phyloP scores from a whole-genome alignment of 208 protist species.

The Baffinella frigidus region DNA sequence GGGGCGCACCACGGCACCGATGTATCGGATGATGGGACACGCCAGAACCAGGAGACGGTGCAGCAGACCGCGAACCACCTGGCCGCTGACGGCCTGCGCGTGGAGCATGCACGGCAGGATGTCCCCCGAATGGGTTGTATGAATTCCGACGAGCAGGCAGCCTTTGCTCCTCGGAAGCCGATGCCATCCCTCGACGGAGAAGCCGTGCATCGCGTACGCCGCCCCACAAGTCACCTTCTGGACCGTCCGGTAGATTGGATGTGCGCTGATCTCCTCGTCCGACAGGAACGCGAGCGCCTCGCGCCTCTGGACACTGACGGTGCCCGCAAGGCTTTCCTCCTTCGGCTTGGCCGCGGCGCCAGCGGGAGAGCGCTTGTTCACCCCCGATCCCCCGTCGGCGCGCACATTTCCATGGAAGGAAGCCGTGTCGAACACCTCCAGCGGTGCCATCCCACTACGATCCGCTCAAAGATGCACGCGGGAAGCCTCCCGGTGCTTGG shows the following conservation, averaged over 20 bases:
- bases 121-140: not conserved
- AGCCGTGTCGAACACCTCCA: too few relatives aligned
- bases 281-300: too few relatives aligned
- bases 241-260: not conserved
- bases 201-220: not conserved
- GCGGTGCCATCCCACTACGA: too few relatives aligned
- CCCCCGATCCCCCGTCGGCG: too few relatives aligned
- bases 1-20: slow-evolving; percentile 28
- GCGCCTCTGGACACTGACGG: too few relatives aligned
- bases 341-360: too few relatives aligned
- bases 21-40: not conserved
- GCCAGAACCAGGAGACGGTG: not conserved
- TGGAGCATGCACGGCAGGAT: not conserved
- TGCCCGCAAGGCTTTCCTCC: too few relatives aligned
- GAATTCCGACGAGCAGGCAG: not conserved
- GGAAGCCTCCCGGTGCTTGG: too few relatives aligned
- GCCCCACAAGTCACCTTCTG: not conserved
- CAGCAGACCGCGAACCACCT: not conserved
- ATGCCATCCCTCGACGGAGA: not conserved
- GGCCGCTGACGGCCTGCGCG: not conserved
- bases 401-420: too few relatives aligned
- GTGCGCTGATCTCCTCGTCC: too few relatives aligned
- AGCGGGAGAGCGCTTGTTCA: too few relatives aligned
- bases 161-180: not conserved
- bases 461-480: too few relatives aligned